phyloP scores from a whole-genome alignment of 306 rosid genomes.

The Cicer bijugum region DNA sequence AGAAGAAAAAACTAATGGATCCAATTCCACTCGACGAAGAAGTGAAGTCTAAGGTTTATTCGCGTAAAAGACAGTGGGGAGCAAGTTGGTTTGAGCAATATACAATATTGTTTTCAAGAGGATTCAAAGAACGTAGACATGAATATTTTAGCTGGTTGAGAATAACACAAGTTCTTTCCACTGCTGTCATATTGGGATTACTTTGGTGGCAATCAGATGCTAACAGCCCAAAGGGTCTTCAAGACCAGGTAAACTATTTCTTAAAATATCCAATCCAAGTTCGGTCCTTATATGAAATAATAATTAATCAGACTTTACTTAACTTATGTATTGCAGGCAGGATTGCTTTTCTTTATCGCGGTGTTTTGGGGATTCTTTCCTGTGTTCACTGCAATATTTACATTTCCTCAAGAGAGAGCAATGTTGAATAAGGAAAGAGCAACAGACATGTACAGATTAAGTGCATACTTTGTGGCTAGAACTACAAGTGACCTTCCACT shows the following conservation, averaged over 20 bases:
- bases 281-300: background rate
- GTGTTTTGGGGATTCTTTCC: slow-evolving; percentile 99
- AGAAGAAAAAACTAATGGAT: slow-evolving; percentile 70
- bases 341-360: slow-evolving; percentile 92
- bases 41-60: slow-evolving; percentile 58
- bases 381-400: slow-evolving; percentile 88
- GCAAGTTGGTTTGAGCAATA: slow-evolving; percentile 87
- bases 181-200: slow-evolving; percentile 85
- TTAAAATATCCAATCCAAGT: background rate
- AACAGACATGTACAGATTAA: slow-evolving; percentile 88
- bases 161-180: slow-evolving; percentile 90
- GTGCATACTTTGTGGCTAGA: slow-evolving; percentile 94
- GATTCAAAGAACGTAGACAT: slow-evolving; percentile 81
- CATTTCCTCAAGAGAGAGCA: slow-evolving; percentile 98
- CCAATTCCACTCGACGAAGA: slow-evolving; percentile 77
- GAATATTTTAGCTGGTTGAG: slow-evolving; percentile 98
- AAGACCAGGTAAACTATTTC: slow-evolving; percentile 75
- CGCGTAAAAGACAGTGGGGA: slow-evolving; percentile 72
- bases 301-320: slow-evolving; percentile 1
- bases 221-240: slow-evolving; percentile 60
- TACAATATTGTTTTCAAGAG: slow-evolving; percentile 69
- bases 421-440: slow-evolving; percentile 90
- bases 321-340: slow-evolving; percentile 62
- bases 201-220: slow-evolving; percentile 97
- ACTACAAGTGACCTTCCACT: slow-evolving; percentile 95